Evolutionary conservation across 2,329 filamentous ascomycete species (phyloP).

Genomic region (Trichoderma hamatum): DNA sequence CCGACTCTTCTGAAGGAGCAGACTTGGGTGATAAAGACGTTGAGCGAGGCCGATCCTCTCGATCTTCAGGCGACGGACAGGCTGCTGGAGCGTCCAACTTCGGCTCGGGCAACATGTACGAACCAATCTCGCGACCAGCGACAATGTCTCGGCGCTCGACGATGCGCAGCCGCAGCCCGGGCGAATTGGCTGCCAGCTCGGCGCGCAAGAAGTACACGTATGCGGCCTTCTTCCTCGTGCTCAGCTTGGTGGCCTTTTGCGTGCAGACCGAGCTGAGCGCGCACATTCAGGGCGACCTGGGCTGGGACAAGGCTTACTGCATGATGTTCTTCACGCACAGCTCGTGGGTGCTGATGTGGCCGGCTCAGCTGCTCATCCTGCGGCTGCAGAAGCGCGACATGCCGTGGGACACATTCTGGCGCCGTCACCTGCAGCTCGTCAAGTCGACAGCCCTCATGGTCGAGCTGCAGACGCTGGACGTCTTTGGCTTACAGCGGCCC

Average conservation of each 20-base stretch:
- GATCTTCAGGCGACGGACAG: constrained; percentile 25
- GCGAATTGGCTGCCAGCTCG: constrained; percentile 43
- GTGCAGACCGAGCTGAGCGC: constrained; percentile 95
- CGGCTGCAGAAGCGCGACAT: constrained; percentile 76
- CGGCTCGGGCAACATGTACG: constrained; percentile 31
- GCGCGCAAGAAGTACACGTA: constrained; percentile 85
- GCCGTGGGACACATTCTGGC: constrained; percentile 86
- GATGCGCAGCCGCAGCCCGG: constrained; percentile 78
- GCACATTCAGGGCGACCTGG: constrained; percentile 88
- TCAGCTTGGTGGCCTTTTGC: constrained; percentile 86
- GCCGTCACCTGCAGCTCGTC: constrained; percentile 57
- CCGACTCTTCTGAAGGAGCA: constrained; percentile 37
- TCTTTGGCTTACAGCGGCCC: constrained; percentile 49
- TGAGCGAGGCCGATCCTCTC: constrained; percentile 20
- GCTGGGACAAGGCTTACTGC: constrained; percentile 98
- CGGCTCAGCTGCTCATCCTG: constrained; percentile 76
- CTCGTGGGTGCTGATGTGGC: constrained; percentile 91
- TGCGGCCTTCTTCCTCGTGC: constrained; percentile 77
- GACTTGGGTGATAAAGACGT: constrained; percentile 28
- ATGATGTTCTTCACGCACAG: constrained; percentile 99
- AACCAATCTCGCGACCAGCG: constrained; percentile 31
- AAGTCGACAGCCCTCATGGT: constrained; percentile 76
- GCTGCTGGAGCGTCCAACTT: constrained; percentile 25
- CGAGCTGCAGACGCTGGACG: constrained; percentile 72
- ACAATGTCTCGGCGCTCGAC: constrained; percentile 57